Percentiles rank a stretch among this genome's conserved stretches.
phyloP scores from a whole-genome alignment of 371 early-diverging fungal species.

The Mortierella sp. region DNA sequence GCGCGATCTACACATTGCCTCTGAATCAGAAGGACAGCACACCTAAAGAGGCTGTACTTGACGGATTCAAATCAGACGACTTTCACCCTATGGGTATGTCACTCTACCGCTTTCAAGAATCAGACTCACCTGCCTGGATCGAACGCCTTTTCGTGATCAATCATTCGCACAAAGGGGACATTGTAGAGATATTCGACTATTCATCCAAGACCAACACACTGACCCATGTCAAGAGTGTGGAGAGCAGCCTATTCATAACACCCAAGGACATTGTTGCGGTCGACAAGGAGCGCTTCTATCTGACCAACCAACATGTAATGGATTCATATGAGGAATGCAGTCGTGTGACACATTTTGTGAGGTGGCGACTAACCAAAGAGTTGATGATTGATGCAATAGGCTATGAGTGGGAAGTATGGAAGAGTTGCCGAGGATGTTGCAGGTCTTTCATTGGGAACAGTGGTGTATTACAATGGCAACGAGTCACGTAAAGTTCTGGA shows the following conservation, averaged over 20 bases:
- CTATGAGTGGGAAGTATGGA: conserved; percentile 29
- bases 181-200: conserved; percentile 48
- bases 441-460: conserved; percentile 29
- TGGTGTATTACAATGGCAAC: conserved; percentile 49
- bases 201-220: conserved; percentile 16
- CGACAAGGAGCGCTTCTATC: conserved; percentile 40
- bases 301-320: conserved; percentile 49
- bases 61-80: conserved; percentile 20
- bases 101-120: conserved; percentile 21
- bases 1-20: conserved; percentile 41
- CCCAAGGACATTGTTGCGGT: conserved; percentile 45
- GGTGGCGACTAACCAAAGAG: not conserved
- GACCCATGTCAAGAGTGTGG: conserved; percentile 30
- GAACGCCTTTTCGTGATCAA: conserved; percentile 50
- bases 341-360: no score
- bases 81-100: conserved; percentile 53
- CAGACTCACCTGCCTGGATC: conserved; percentile 14
- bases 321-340: not conserved
- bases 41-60: conserved; percentile 25
- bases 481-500: conserved; percentile 27
- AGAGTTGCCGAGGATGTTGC: conserved; percentile 33
- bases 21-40: conserved; percentile 21
- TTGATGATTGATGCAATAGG: conserved; percentile 6
- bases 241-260: conserved; percentile 31
- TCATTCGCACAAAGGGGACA: conserved; percentile 45